These are phyloP conservation scores for Sphagnurus paluster DNA, from an alignment of 1,284 basidiomycete genomes.

Conservation along the genomic window DNA sequence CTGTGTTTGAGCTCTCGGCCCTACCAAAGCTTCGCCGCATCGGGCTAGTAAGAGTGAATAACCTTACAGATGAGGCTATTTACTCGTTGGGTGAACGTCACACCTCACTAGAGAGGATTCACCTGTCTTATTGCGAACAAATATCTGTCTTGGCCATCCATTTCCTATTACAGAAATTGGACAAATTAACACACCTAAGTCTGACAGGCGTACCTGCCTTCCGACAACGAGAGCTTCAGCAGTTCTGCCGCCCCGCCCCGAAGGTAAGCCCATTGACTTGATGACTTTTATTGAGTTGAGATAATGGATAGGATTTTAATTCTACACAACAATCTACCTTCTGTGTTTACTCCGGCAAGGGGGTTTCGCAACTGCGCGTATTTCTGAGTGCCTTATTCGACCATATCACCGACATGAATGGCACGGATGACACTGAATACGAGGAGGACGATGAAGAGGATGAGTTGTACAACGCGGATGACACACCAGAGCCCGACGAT, in stretches of 20 bases:
- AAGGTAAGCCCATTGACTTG: slow-evolving; percentile 45
- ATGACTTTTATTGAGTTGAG: slow-evolving; percentile 1
- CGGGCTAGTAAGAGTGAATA: slow-evolving; percentile 91
- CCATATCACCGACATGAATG: slow-evolving; percentile 68
- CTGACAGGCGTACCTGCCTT: slow-evolving; percentile 96
- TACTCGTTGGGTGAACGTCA: slow-evolving; percentile 83
- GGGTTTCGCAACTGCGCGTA: slow-evolving; percentile 81
- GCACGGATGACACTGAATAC: slow-evolving; percentile 72
- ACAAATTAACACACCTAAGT: slow-evolving; percentile 91
- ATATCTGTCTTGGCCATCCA: slow-evolving; percentile 91
- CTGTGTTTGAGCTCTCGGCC: slow-evolving; percentile 87
- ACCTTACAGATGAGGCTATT: slow-evolving; percentile 93
- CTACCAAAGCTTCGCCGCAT: slow-evolving; percentile 92
- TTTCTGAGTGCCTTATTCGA: slow-evolving; percentile 76
- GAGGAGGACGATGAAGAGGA: slow-evolving; percentile 65
- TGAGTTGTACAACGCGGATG: slow-evolving; percentile 53
- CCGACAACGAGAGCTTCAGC: slow-evolving; percentile 81
- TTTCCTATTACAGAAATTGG: slow-evolving; percentile 84
- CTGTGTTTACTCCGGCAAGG: slow-evolving; percentile 95
- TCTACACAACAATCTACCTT: slow-evolving; percentile 89
- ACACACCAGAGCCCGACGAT: slow-evolving; percentile 44
- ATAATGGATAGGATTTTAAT: slow-evolving; percentile 77
- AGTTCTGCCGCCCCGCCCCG: slow-evolving; percentile 89
- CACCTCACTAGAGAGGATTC: slow-evolving; percentile 90
- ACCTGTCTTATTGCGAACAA: slow-evolving; percentile 97